Evolutionary conservation across 2,329 filamentous ascomycete species (phyloP), one percentile per base, ranked within the genome.

Genomic region (Claviceps sp.): DNA sequence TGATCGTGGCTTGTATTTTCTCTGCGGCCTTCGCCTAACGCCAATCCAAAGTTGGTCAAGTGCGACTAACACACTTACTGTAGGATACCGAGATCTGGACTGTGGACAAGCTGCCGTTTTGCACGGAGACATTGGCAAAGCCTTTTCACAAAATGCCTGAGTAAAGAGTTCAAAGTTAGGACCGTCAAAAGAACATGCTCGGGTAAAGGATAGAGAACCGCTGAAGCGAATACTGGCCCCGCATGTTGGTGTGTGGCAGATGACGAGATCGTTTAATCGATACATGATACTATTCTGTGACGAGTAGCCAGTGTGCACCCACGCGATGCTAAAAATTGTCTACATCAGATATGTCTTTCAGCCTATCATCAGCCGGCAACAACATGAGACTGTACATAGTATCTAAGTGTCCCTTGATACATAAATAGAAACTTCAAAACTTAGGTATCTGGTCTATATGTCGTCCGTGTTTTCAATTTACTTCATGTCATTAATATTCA

Each of bases 81-180:
- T 26, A 79, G 75, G 75, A 81, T 59, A 82, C 79, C 58, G 82
- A 85, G 69, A 85, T 85, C 68, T 85, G 82, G 81, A 82, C 80
- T 48, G 76, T 72, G 56, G 66, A 77, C 70, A 85, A 85, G 75
- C 74, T 85, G 57, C 81, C 82, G 16, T 85, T 85, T 71, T 82
- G 81, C 71, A 72, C 79, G 71, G 82, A 85, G 72, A 67, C 76
- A 58, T 71, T 85, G 55, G 78, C 71, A 48, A 77, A 83, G 64
- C 72, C 79, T 3, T 84, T 84, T 64, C 64, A 75, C 61, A 68
- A 81, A 65, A 83, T 85, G 80, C 80, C 80, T 13, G 63, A 78
- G 64, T 80, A 75, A 65, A 42, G 4, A 5, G 5, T n/a, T 17
- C 11, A 23, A 26, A 7, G 23, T 26, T 11, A 11, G 9, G 29